Conservation (phyloP, 148 eudicot species). For the Nepenthes mirabilis region DNA sequence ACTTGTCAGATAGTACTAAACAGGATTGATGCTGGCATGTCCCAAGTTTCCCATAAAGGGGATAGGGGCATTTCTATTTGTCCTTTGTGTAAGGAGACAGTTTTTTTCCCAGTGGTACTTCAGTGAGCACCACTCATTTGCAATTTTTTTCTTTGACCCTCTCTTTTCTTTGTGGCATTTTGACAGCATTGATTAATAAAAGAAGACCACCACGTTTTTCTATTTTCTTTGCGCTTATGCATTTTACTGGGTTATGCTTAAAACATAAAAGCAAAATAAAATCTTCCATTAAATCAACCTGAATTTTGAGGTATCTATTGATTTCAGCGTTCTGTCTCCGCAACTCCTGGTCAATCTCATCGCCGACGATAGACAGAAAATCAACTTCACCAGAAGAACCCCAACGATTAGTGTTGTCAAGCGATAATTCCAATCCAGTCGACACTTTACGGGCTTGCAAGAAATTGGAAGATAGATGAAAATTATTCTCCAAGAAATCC, state of each 20-base stretch:
- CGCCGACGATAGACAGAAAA: slow-evolving; percentile 26
- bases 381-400: slow-evolving; percentile 45
- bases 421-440: slow-evolving; percentile 43
- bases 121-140: too few species aligned
- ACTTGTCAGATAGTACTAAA: too few species aligned
- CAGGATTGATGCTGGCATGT: too few species aligned
- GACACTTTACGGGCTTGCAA: slow-evolving; percentile 50
- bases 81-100: too few species aligned
- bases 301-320: slow-evolving; percentile 48
- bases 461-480: slow-evolving; percentile 47
- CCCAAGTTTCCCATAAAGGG: neutral
- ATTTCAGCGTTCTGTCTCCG: slow-evolving; percentile 48
- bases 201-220: neutral
- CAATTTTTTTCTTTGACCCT: too few species aligned
- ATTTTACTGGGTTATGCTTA: too few species aligned
- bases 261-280: neutral
- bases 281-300: slow-evolving; percentile 19
- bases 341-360: slow-evolving; percentile 45
- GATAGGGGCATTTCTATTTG: neutral
- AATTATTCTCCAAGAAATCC: slow-evolving; percentile 46
- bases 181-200: too few species aligned
- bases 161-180: too few species aligned
- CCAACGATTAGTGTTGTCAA: slow-evolving; percentile 31
- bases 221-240: neutral
- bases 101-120: too few species aligned